Evolutionary conservation across 352 stramenopile species (phyloP).

Genomic region (Pythium grandisporangium): DNA sequence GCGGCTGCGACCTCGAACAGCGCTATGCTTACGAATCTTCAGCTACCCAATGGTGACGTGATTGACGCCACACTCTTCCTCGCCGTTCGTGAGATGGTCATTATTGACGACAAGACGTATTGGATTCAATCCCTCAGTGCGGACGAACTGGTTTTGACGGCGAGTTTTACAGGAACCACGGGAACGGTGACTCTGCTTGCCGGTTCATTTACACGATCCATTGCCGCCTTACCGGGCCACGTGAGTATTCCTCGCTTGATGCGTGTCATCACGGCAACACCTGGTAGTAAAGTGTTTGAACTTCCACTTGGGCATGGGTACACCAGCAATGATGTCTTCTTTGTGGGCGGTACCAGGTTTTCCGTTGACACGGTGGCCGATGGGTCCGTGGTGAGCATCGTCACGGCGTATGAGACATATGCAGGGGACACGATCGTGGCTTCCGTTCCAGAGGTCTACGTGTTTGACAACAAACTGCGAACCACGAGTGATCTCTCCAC

Average conservation of each 20-base stretch:
- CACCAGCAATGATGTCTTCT: conserved; percentile 17
- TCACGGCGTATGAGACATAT: conserved; percentile 30
- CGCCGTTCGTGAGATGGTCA: conserved; percentile 46
- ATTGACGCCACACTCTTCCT: conserved; percentile 63
- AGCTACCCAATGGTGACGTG: conserved; percentile 19
- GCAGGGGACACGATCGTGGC: conserved; percentile 17
- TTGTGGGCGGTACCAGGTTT: conserved; percentile 23
- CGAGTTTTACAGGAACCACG: conserved; percentile 6
- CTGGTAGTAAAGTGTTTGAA: conserved; percentile 17
- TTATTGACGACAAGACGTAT: conserved; percentile 18
- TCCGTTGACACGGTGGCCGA: conserved; percentile 17
- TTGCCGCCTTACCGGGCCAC: conserved; percentile 30
- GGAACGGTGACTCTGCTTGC: conserved; percentile 18
- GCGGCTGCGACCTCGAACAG: conserved; percentile 20
- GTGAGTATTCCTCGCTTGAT: conserved; percentile 34
- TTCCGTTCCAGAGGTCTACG: conserved; percentile 20
- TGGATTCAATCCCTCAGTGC: conserved; percentile 34
- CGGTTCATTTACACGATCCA: conserved; percentile 45
- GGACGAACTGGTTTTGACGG: conserved; percentile 32
- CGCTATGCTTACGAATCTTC: conserved; percentile 27
- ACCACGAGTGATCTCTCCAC: conserved; percentile 44
- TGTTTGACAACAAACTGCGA: conserved; percentile 56
- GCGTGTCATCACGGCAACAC: conserved; percentile 33
- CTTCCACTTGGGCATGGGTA: conserved; percentile 36
- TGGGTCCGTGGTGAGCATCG: conserved; percentile 8